phyloP scores from a whole-genome alignment of 2,329 filamentous ascomycete genomes.

The Orbilia javanica region DNA sequence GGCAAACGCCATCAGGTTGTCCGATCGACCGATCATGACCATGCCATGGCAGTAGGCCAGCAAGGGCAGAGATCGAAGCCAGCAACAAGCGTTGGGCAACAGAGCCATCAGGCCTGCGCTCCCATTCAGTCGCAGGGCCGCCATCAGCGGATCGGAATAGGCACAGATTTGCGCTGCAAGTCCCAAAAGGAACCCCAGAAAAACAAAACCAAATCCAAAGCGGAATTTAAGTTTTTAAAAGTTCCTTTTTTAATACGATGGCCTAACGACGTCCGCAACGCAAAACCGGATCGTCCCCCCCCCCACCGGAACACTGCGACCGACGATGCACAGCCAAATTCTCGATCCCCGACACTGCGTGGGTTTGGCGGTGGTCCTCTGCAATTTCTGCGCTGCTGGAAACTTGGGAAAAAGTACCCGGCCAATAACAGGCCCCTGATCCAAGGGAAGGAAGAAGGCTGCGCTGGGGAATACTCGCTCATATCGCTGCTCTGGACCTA shows the following conservation, averaged over 20 bases:
- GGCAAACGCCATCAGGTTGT: background rate
- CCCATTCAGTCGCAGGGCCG: background rate
- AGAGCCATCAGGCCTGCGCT: constrained; percentile 15
- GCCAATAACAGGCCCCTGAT: constrained; percentile 22
- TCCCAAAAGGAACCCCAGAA: background rate
- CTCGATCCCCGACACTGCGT: constrained; percentile 32
- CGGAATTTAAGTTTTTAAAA: constrained; percentile 21
- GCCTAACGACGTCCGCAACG: constrained; percentile 44
- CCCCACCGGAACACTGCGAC: background rate
- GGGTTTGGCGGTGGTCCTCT: constrained; percentile 7
- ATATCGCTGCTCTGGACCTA: background rate
- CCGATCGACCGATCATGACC: constrained; percentile 39
- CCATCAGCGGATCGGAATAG: background rate
- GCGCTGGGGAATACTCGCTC: too few relatives aligned
- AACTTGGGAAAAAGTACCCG: constrained; percentile 25
- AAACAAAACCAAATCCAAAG: background rate
- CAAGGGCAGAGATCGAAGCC: background rate
- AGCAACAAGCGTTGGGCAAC: background rate
- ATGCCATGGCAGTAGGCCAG: background rate
- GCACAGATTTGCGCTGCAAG: constrained; percentile 36
- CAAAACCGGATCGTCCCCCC: constrained; percentile 3
- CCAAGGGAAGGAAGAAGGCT: too few relatives aligned
- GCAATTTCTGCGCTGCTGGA: constrained; percentile 1
- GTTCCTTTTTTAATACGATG: background rate
- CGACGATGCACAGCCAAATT: constrained; percentile 52